Conservation (phyloP, 2,329 filamentous ascomycete genomes). For the Botrytis fabae region DNA sequence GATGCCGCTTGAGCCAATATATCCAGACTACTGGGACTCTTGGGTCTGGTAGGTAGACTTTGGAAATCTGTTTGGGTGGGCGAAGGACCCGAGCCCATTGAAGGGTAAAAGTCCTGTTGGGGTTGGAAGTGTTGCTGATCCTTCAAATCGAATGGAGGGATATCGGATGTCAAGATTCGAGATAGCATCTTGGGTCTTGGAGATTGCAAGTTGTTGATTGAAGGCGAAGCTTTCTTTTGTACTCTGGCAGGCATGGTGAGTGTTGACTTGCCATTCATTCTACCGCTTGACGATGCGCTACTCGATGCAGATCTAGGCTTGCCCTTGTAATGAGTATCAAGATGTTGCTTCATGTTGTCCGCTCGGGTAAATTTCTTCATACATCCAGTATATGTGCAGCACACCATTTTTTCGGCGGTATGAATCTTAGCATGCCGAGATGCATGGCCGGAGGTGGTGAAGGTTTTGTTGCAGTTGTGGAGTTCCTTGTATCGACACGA, state of each 20-base stretch:
- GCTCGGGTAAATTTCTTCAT: conserved; percentile 78
- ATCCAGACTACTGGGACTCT: conserved; percentile 1
- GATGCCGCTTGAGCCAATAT: conserved; percentile 19
- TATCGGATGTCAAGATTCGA: background rate
- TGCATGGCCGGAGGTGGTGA: conserved; percentile 83
- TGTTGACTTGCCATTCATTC: conserved; percentile 8
- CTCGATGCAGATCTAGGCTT: conserved; percentile 18
- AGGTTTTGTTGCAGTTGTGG: conserved; percentile 73
- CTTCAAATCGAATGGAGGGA: conserved; percentile 7
- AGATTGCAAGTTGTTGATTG: conserved; percentile 5
- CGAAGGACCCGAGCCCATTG: background rate
- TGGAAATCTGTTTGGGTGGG: background rate
- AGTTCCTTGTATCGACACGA: conserved; percentile 72
- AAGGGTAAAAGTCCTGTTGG: background rate
- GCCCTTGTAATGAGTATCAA: conserved; percentile 72
- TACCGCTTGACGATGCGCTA: background rate
- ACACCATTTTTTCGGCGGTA: conserved; percentile 75
- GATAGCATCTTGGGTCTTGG: background rate
- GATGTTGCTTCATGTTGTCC: conserved; percentile 87
- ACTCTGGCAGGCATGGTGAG: conserved; percentile 10
- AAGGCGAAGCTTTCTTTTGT: conserved; percentile 13
- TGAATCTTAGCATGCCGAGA: conserved; percentile 83
- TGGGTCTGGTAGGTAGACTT: background rate
- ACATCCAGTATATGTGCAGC: conserved; percentile 67
- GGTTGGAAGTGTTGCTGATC: background rate